Base-by-base conservation (phyloP, 306 rosid species). In the Medicago lupulina region DNA sequence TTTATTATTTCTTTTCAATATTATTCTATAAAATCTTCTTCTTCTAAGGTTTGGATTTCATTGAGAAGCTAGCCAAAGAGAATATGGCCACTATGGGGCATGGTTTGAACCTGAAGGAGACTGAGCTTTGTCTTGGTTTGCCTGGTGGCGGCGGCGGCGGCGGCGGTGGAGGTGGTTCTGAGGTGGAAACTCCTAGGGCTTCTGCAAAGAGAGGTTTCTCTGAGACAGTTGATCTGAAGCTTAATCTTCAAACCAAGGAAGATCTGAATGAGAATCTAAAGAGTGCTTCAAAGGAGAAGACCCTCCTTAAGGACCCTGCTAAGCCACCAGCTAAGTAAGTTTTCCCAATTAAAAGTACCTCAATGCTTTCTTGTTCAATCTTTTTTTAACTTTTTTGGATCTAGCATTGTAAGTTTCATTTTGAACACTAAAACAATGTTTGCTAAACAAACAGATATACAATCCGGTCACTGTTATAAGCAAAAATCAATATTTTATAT, bases 311-410 rank as follows among this genome's bases (percentile, higher is more conserved):
- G 85, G 93, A 91, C 80, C 93, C 97, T 40, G 79, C 96, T 3
- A 95, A 90, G 87, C 97, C 95, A 64, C 97, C 95, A 1, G 87
- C 98, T 65, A 94, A 94, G 98, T 94, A 81, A 76, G 88, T 61
- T 34, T 57, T 10, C 31, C 31, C 4, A 28, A 28, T 28, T 28
- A 28, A 28, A 28, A 28, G 4, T 28, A 28, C 31, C 31, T 28
- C 4, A 4, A 28, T 28, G 31, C 31, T 28, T 28, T 28, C 31
- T 28, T 28, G 31, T 3, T 4, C 3, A 28, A 0, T 28, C 0
- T 28, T 28, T 28, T 28, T 28, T 28, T 28, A 4, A 49, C 15
- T 55, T 19, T 19, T 1, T 21, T 57, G 62, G 62, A 57, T 57
- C 36, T 57, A 57, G 34, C 34, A 57, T 11, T 34, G 5, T 34